Base-by-base conservation (phyloP, 768 basidiomycete species). In the Fistulinella prunicolor region DNA sequence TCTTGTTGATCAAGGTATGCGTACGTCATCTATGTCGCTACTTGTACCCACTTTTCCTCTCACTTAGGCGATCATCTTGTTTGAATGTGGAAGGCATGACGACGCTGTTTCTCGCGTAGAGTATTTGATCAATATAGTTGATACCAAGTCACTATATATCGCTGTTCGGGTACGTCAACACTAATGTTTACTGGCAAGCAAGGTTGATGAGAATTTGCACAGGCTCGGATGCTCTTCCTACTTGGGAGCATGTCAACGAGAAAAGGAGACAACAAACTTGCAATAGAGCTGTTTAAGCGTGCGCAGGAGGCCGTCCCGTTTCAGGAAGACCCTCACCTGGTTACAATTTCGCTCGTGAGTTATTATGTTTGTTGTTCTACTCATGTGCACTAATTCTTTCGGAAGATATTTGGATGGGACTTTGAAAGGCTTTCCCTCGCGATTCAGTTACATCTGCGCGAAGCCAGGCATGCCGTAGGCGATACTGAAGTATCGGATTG, bases 1-100 rank as follows among this genome's bases (percentile, higher is more conserved):
- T 55, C n/a, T 39, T 55, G 24, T 37, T 49, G 6, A 47, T 55
- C 20, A 55, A 49, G 46, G 54, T 49, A 28, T 28, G 28, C 28
- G 12, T n/a, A n/a, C n/a, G 6, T 28, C 20, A 7, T 40, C 9
- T 3, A 4, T 9, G n/a, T 21, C n/a, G 16, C 21, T 46, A 2
- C 9, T 24, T 7, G 8, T 28, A n/a, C 14, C 4, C 2, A 20
- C n/a, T 1, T n/a, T 10, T 14, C 7, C 5, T 9, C 29, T n/a
- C n/a, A n/a, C n/a, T 14, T 17, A 55, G 54, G 48, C 47, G 0
- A 22, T 42, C n/a, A 32, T 49, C 8, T 7, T 55, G 9, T 54
- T 54, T 41, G 35, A 44, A 34, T 55, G 43, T 2, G 46, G 52
- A 17, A 44, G 38, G 13, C 42, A 42, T 1, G 26, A 55, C 5